Base-by-base conservation (phyloP, 2,329 filamentous ascomycete genomes). In the Penicillium occitanis region DNA sequence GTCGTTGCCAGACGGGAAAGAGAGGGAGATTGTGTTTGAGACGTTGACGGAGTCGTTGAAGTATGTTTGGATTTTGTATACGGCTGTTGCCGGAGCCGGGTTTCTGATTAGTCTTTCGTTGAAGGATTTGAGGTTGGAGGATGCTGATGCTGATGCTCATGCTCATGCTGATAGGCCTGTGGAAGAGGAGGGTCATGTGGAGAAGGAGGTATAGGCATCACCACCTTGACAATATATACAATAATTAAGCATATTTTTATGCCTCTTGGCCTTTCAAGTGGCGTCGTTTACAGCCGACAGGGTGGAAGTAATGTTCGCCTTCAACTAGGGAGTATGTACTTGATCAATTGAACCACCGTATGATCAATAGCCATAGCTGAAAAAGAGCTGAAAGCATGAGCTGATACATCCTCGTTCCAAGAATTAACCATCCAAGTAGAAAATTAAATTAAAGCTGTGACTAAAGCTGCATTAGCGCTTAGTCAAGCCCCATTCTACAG, bases 1-100 rank as follows among this genome's bases (percentile, higher is more conserved):
- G 72, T 1, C 67, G 71, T 0, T 66, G 63, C 8, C 78, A 82
- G 69, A 73, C 71, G 53, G 53, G 1, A 14, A 25, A 40, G 8
- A 58, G n/a, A 35, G 35, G 40, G 25, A 65, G 0, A 75, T 79
- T 2, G 78, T 84, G 0, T 74, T 81, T n/a, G 67, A 73, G 0
- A 78, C 78, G 0, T 82, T 83, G 68, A 79, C 77, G 7, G 73
- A 73, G 40, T 76, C 79, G 5, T 70, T 85, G 63, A 79, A 75
- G 66, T 80, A 80, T 40, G 81, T 83, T 69, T 86, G 83, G 81
- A 81, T 85, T 50, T 78, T 84, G 59, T 85, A 83, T 65, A 78
- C 79, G 0, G 73, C 68, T 14, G 67, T 80, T 7, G 74, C 72
- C 1, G 77, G 71, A 1, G 35, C 76, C 13, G 79, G 77, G 2